Base-by-base conservation (phyloP, 202 grass and related monocot species). In the Setaria italica region DNA sequence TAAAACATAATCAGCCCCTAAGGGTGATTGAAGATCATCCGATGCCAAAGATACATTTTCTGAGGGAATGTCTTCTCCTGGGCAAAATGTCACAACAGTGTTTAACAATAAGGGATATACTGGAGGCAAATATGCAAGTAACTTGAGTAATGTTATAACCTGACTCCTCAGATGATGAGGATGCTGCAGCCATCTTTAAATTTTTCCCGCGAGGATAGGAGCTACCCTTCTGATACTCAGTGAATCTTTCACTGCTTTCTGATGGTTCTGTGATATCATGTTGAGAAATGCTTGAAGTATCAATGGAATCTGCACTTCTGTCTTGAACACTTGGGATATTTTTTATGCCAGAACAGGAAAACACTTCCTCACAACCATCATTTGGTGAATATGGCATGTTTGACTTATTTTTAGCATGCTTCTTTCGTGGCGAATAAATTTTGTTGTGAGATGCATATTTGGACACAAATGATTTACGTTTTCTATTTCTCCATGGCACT, bases 401-500 rank as follows among this genome's bases (percentile, higher is more conserved):
- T 55, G 80, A 70, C 65, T 76, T 70, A 46, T 60, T 50, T 62
- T 68, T 67, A n/a, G 3, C n/a, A 15, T 12, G 43, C 53, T 76
- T 76, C 41, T 58, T 81, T 46, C 12, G 8, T 56, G 48, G 45
- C 35, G 8, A 54, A 74, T 32, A 17, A 19, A 19, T 35, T 56
- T 54, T 87, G 51, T 80, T 68, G 0, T 25, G 17, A 50, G 62
- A 76, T 87, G 25, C 20, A 87, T 48, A 53, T 82, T 43, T 82
- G 50, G 13, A 7, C 42, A 15, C 20, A 39, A 35, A 16, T 64
- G 73, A 47, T 70, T 34, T 79, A 39, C 37, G 49, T 39, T 42
- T 70, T 62, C 48, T 29, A 49, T 78, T 78, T 83, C 35, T 72
- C 47, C 57, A 56, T 65, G 48, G 57, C 21, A 9, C 56, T 66